Evolutionary conservation across 208 protist species (phyloP).

Genomic region (Borovskyia barvae): DNA sequence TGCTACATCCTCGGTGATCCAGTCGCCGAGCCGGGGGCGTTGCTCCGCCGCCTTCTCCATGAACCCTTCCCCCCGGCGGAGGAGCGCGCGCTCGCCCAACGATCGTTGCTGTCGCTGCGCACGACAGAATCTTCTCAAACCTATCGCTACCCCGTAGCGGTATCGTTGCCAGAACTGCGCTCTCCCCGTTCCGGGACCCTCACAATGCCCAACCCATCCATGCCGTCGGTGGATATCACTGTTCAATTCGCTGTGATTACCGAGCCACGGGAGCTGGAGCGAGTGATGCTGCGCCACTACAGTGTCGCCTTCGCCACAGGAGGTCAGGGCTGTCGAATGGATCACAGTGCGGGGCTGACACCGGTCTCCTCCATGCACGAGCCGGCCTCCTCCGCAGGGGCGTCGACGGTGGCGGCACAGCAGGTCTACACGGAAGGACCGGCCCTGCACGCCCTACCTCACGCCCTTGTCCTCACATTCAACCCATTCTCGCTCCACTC

Average conservation of each 20-base stretch:
- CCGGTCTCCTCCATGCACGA: neutral
- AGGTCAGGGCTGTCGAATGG: neutral
- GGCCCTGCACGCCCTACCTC: constrained; percentile 16
- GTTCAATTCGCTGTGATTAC: constrained; percentile 35
- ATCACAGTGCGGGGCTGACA: neutral
- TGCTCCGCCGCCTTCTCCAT: constrained; percentile 37
- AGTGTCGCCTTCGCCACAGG: neutral
- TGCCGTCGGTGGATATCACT: constrained; percentile 48
- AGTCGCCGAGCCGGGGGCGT: constrained; percentile 30
- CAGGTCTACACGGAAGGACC: neutral
- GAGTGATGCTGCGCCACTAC: constrained; percentile 7
- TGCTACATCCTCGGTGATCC: constrained; percentile 49
- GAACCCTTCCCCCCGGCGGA: constrained; percentile 23
- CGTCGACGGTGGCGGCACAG: neutral
- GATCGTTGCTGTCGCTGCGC: constrained; percentile 18
- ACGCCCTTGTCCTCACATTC: constrained; percentile 31
- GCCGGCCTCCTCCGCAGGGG: constrained; percentile 1
- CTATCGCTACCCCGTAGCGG: constrained; percentile 7
- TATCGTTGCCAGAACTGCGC: constrained; percentile 7
- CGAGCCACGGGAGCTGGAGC: constrained; percentile 17
- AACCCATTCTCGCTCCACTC: constrained; percentile 33
- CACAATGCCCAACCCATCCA: constrained; percentile 42
- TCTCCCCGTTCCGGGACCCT: constrained; percentile 2
- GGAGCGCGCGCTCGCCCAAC: constrained; percentile 4
- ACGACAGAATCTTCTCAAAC: constrained; percentile 4